Evolutionary conservation across 2,329 filamentous ascomycete genomes (phyloP), one percentile per base, ranked within the genome.

Genomic region (Colletotrichum destructivum): DNA sequence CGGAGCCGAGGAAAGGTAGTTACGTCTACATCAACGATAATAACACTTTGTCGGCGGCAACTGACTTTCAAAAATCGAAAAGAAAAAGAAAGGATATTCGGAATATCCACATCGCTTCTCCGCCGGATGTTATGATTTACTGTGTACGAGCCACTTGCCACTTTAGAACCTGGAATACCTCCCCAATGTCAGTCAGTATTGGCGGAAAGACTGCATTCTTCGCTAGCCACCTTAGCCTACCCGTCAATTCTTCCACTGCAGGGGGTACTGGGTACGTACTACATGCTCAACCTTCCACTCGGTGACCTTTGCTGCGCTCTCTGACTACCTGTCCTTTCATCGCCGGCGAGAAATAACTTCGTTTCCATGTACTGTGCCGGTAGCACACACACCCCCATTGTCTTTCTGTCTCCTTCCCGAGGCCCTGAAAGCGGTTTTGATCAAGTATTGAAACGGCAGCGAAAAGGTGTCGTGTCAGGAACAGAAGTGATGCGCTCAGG

Each of bases 211-310:
- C 42, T 40, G 62, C 60, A 71, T 56, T 40, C 63, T 64, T 49
- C 66, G 26, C 65, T 65, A 64, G 71, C 54, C 40, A 73, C 69
- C 65, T 72, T 73, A 72, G 72, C 72, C 44, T 69, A 62, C 69
- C 72, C 65, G 69, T 66, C 72, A 60, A 72, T 26, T 35, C 26
- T 52, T 26, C 21, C 51, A 35, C 59, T 73, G 69, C 60, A 72
- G 72, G 49, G 71, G 49, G 71, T 55, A 73, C 55, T 47, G 35
- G 49, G 56, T 67, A 67, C 49, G 62, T 51, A 44, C 26, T 31
- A 31, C 60, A 26, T 49, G 38, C 26, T 40, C 44, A 51, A 49
- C n/a, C 13, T 23, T 35, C 38, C 44, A 18, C 44, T 18, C n/a
- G 31, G 13, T n/a, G 4, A 13, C 13, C 26, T 47, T 49, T 46